Percentiles rank a stretch among this genome's conserved stretches.
phyloP scores from a whole-genome alignment of 179 eudicot genomes.

The Nepenthes alata region DNA sequence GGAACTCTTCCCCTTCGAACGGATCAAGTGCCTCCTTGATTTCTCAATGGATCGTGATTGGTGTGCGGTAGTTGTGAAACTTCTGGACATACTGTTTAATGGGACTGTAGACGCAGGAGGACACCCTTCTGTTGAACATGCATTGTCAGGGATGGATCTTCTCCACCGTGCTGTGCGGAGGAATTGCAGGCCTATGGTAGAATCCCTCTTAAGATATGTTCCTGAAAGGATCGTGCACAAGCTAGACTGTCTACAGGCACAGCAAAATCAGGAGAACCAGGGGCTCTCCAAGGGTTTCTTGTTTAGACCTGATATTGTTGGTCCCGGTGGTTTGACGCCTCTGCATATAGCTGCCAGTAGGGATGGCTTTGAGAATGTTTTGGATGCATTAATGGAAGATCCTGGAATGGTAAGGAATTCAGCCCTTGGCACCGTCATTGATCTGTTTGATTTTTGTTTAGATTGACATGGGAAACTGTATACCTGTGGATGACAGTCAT shows the following conservation, averaged over 20 bases:
- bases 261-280: slow-evolving; percentile 10
- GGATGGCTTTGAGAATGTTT: slow-evolving; percentile 41
- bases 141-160: slow-evolving; percentile 43
- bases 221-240: slow-evolving; percentile 20
- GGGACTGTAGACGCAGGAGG: slow-evolving; percentile 47
- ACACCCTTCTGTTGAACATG: slow-evolving; percentile 32
- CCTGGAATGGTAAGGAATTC: slow-evolving; percentile 54
- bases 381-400: slow-evolving; percentile 81
- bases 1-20: slow-evolving; percentile 48
- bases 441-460: background rate
- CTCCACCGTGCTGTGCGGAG: slow-evolving; percentile 66
- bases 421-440: slow-evolving; percentile 4
- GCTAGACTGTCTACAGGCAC: slow-evolving; percentile 8
- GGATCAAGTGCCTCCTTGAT: slow-evolving; percentile 60
- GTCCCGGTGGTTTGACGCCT: slow-evolving; percentile 82
- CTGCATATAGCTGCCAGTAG: slow-evolving; percentile 71
- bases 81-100: slow-evolving; percentile 37
- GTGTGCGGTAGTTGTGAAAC: slow-evolving; percentile 74
- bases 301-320: slow-evolving; percentile 60
- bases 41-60: slow-evolving; percentile 67
- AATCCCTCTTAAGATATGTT: slow-evolving; percentile 38
- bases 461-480: background rate
- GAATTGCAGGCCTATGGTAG: slow-evolving; percentile 60
- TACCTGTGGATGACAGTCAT: background rate
- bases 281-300: slow-evolving; percentile 18